Base-by-base conservation (phyloP, 2,329 filamentous ascomycete species). In the Metarhizium guizhouense region DNA sequence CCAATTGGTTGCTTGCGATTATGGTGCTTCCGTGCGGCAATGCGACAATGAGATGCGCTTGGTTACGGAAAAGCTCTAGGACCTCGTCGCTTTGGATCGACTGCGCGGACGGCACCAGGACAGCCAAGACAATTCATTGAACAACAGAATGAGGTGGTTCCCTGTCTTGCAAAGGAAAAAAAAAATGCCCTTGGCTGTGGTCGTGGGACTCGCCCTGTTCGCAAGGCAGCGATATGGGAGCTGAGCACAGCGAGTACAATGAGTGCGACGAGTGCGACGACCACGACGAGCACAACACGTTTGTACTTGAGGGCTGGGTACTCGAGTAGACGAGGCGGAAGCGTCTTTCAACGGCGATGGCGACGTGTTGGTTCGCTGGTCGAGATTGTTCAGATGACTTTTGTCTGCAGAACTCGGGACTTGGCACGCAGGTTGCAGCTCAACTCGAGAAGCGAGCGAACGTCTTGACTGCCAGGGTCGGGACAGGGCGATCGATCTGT, bases 51-150 rank as follows among this genome's bases (percentile, higher is more conserved):
- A 13, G 13, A 16, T 45, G 16, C 14, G 42, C n/a, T 25, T 45
- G 42, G 42, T 45, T 20, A 45, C 3, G 18, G n/a, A 8, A 20
- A 45, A 16, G 32, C 32, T 14, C 48, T 40, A 43, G 32, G 16
- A 54, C 45, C 43, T 49, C 32, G 42, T 34, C 52, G 47, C 47
- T 51, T 29, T 54, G 47, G 20, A 47, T 54, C 30, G 47, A 29
- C 51, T 16, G 36, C 47, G 51, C 45, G 34, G 43, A 34, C 45
- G 45, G 54, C 20, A 32, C n/a, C 43, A 53, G 16, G 51, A 40
- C 45, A 32, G 47, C 45, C 30, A 45, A 47, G 30, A 14, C 40
- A 40, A 51, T 38, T 53, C 55, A 56, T 56, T 56, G 55, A 54
- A 54, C 32, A 30, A 20, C 25, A 4, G n/a, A 6, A 8, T 16